These are phyloP conservation scores for Ziziphus jujuba DNA, from an alignment of 306 rosid species.

Conservation along the genomic window DNA sequence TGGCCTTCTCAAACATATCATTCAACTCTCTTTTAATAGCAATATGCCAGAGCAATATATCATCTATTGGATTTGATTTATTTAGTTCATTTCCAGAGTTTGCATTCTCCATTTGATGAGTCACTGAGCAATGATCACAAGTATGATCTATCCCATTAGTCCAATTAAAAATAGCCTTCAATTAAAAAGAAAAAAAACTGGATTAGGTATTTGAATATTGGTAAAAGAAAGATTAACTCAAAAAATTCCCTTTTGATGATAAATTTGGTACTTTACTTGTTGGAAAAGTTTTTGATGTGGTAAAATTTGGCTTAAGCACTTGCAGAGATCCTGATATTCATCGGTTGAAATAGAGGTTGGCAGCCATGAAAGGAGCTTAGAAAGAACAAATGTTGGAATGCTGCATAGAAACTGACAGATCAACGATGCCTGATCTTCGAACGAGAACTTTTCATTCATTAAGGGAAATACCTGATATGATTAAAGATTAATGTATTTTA, in stretches of 20 bases:
- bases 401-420: slow-evolving; percentile 84
- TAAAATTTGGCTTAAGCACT: slow-evolving; percentile 62
- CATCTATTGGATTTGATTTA: slow-evolving; percentile 73
- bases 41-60: slow-evolving; percentile 80
- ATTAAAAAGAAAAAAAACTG: no score
- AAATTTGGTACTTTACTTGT: slow-evolving; percentile 40
- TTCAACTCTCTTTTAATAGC: slow-evolving; percentile 78
- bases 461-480: slow-evolving; percentile 73
- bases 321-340: slow-evolving; percentile 55
- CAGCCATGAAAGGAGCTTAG: slow-evolving; percentile 77
- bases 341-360: slow-evolving; percentile 60
- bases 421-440: slow-evolving; percentile 72
- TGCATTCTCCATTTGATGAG: slow-evolving; percentile 34
- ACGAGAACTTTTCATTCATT: slow-evolving; percentile 69
- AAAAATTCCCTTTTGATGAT: no score
- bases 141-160: slow-evolving; percentile 48
- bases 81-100: slow-evolving; percentile 37
- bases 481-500: slow-evolving; percentile 7
- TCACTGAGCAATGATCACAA: slow-evolving; percentile 19
- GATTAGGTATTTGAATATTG: slow-evolving; percentile 7
- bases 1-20: slow-evolving; percentile 47
- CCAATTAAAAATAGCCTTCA: slow-evolving; percentile 80
- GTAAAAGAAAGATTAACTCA: not conserved
- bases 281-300: slow-evolving; percentile 80
- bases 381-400: slow-evolving; percentile 69